Base-by-base conservation (phyloP, 768 basidiomycete genomes). In the Xerocomellus chrysenteron region DNA sequence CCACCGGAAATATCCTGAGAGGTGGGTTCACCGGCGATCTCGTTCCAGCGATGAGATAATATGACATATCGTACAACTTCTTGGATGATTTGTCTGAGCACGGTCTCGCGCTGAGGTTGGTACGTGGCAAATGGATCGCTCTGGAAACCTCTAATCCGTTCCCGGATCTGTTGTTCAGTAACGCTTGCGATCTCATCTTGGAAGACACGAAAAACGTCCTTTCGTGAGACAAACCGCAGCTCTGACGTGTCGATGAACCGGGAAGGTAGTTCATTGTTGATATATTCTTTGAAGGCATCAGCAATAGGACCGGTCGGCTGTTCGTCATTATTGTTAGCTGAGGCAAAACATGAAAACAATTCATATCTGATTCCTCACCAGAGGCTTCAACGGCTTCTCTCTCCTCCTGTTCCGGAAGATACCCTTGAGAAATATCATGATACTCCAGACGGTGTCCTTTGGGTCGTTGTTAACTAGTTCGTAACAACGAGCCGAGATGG, bases 21-120 rank as follows among this genome's bases (percentile, higher is more conserved):
- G 4, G 39, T 52, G 36, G 63, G 63, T 45, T 63, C 62, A 28
- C 45, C 36, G 3, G 12, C 21, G 21, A 14, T 16, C 21, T 51
- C 53, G 14, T 48, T 44, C 58, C 62, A 56, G 11, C 49, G 57
- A 32, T 63, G 62, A 26, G 62, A 63, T 28, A 63, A 40, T 14
- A 64, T 37, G 17, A 17, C 62, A 16, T 63, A 63, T 45, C 35
- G 3, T 7, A 61, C 36, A 7, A 55, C 21, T 17, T 62, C 55
- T 46, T 56, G 59, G 35, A 61, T 61, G 40, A 62, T 55, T n/a
- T 54, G 30, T 41, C 44, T 53, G 47, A 59, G 33, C 8, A 47
- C 26, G 9, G 28, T 30, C 32, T 48, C 44, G 14, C 57, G 52
- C 7, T 21, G 59, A 26, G 49, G 49, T 12, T 32, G 26, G 36